Conservation (phyloP, 805 yeast genomes). For the Barnettozyma populi region DNA sequence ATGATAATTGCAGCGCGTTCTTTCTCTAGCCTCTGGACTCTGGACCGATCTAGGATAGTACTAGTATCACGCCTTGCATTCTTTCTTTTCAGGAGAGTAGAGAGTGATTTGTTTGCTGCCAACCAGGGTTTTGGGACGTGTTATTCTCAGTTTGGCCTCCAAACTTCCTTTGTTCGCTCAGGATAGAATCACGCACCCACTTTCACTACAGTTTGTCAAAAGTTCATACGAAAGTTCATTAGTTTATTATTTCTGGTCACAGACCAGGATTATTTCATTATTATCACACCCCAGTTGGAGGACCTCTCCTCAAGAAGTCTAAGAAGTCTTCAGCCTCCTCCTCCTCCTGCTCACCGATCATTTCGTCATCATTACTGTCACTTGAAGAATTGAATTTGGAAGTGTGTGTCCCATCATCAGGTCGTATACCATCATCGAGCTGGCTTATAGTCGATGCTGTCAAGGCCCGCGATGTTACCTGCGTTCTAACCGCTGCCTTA, state of each 20-base stretch:
- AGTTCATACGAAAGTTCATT: background rate
- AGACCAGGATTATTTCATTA: background rate
- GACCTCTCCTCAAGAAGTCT: background rate
- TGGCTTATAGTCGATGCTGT: background rate
- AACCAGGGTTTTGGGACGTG: no score
- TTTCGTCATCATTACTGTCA: background rate
- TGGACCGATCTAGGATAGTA: no score
- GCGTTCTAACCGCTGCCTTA: background rate
- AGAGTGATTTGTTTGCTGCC: no score
- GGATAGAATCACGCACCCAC: no score
- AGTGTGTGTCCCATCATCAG: background rate
- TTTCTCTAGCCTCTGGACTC: no score
- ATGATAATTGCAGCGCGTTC: no score
- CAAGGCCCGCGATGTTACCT: background rate
- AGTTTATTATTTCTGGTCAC: background rate
- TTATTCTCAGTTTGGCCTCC: no score
- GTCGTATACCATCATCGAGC: background rate
- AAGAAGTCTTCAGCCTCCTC: constrained; percentile 1
- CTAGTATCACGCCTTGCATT: no score
- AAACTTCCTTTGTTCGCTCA: no score
- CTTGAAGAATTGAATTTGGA: background rate
- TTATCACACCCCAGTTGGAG: background rate
- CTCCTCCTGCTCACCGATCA: background rate
- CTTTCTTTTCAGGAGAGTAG: no score
- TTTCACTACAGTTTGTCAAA: no score